Base-by-base conservation (phyloP, 2,329 filamentous ascomycete genomes). In the Fusarium chuoi region DNA sequence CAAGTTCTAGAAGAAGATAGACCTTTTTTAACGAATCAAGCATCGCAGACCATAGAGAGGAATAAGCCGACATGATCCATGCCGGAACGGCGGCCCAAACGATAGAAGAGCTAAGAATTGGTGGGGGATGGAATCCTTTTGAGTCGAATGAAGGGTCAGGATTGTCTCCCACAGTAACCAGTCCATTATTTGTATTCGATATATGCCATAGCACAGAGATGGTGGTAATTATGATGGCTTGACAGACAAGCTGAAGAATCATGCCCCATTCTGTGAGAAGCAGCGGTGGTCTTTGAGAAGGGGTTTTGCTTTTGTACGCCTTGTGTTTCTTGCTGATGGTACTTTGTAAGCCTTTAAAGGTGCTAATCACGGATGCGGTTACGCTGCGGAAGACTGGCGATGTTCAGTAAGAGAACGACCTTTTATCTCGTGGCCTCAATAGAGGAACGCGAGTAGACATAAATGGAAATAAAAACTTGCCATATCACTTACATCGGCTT, bases 261-360 rank as follows among this genome's bases (percentile, higher is more conserved):
- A 60, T 60, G 4, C 57, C 57, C 57, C 24, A 17, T n/a, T 12
- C 48, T 15, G 57, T 60, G 9, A 60, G 45, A 30, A 60, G 57
- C 2, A 52, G 22, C 14, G 57, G 57, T 22, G 57, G 35, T 18
- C 7, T 52, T 51, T 38, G 46, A 11, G 44, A 26, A 5, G 12
- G 35, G 3, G 2, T 1, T 7, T 22, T 33, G 7, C 51, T 28
- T 22, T 51, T 49, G 2, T 51, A 41, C 6, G 28, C 20, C 4
- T 39, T 6, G 3, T 28, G 20, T 55, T 30, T 55, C 7, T 22
- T 4, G 7, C 26, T 17, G n/a, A 38, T 26, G 0, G 5, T 14
- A 2, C 9, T 28, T 38, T 3, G 4, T 5, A 28, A 9, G 4
- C 18, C 3, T 22, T 22, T 15, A 3, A 54, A 3, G 22, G n/a